A percentile compares a stretch with the other conserved stretches of the same genome.
Conservation (phyloP, 495 filamentous ascomycete species). For the Penicillium psychrofluorescens region DNA sequence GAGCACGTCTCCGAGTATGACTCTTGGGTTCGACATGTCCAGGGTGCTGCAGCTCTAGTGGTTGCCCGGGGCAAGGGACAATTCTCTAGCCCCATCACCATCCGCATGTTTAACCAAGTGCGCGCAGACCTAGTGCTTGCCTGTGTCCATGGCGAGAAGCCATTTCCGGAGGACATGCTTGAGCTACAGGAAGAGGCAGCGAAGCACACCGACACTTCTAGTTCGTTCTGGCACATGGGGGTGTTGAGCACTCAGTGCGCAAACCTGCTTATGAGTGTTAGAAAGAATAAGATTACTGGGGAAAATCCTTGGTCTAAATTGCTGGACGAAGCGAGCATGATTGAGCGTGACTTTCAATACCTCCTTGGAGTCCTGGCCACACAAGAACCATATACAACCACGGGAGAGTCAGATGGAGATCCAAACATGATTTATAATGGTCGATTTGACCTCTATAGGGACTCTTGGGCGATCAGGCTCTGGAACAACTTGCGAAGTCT, state of each 20-base stretch:
- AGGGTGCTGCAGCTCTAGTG: conserved; percentile 45
- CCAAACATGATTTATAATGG: conserved; percentile 14
- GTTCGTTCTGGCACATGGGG: conserved; percentile 15
- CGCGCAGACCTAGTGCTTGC: conserved; percentile 23
- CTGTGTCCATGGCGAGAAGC: conserved; percentile 10
- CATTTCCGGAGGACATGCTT: conserved; percentile 15
- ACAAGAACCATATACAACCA: conserved; percentile 18
- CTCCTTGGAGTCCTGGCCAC: conserved; percentile 8
- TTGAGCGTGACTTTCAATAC: conserved; percentile 11
- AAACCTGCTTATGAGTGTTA: conserved; percentile 8
- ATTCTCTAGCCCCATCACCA: conserved; percentile 37
- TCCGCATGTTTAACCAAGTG: conserved; percentile 49
- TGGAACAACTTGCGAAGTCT: conserved; percentile 22
- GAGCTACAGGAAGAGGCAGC: conserved; percentile 21
- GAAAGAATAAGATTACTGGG: background rate
- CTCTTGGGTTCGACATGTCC: conserved; percentile 45
- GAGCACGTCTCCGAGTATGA: conserved; percentile 42
- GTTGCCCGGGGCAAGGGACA: conserved; percentile 41
- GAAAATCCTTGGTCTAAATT: conserved; percentile 5
- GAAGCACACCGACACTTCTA: conserved; percentile 9
- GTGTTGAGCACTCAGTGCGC: conserved; percentile 12
- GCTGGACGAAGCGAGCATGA: conserved; percentile 10
- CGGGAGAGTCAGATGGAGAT: background rate
- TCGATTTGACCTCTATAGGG: conserved; percentile 12
- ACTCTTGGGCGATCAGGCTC: conserved; percentile 16